A percentile compares a stretch with the other conserved stretches of the same genome.
Conservation (phyloP, 129 eudicot genomes). For the Flaveria linearis region DNA sequence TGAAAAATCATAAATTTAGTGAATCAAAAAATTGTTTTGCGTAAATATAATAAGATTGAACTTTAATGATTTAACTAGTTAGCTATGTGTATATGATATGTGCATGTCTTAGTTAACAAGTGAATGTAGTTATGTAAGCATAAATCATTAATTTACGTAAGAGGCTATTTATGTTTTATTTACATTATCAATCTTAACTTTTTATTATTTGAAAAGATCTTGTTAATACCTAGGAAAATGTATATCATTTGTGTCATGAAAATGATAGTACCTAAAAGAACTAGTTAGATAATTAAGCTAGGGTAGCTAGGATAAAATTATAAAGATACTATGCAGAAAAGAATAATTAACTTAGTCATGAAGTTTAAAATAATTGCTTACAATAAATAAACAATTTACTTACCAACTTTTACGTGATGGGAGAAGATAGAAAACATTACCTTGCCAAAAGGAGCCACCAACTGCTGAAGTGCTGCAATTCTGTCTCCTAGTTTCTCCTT, state of each 20-base stretch:
- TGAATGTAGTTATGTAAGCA: no score
- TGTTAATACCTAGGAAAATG: background rate
- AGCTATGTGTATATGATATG: background rate
- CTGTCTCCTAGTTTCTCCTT: conserved; percentile 90
- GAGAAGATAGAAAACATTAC: conserved; percentile 43
- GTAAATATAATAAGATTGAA: background rate
- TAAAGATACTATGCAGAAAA: background rate
- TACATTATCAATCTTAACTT: background rate
- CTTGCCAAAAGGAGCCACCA: conserved; percentile 96
- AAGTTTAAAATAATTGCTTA: conserved; percentile 9
- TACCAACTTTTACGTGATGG: conserved; percentile 30
- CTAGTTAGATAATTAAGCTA: background rate
- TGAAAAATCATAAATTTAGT: background rate
- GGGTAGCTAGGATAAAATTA: background rate
- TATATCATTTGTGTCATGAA: background rate
- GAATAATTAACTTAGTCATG: conserved; percentile 11
- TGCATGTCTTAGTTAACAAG: no score
- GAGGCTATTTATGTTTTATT: no score
- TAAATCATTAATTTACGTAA: no score
- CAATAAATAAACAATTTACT: background rate
- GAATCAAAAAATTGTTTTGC: background rate
- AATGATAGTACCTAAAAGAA: background rate
- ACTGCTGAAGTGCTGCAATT: conserved; percentile 88
- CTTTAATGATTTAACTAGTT: background rate
- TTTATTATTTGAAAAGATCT: background rate